phyloP scores from a whole-genome alignment of 371 early-diverging fungal species.

The Zychaea mexicana region DNA sequence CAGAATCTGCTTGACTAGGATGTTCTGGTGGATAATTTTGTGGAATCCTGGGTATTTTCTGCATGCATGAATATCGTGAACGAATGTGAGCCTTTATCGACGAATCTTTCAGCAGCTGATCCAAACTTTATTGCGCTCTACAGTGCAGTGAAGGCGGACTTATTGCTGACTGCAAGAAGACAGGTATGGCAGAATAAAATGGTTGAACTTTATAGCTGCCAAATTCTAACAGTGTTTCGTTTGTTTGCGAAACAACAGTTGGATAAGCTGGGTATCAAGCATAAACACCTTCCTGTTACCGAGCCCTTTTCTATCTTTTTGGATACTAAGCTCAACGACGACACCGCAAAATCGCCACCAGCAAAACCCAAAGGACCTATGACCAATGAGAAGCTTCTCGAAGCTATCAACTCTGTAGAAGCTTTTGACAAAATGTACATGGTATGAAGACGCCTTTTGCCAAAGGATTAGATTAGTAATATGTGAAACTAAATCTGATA shows the following conservation, averaged over 20 bases:
- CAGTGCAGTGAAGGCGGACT: constrained; percentile 76
- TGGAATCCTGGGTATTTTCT: constrained; percentile 81
- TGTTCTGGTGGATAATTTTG: constrained; percentile 51
- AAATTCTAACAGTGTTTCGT: background rate
- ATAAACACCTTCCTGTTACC: constrained; percentile 53
- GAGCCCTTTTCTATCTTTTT: constrained; percentile 61
- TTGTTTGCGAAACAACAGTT: constrained; percentile 43
- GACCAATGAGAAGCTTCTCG: constrained; percentile 67
- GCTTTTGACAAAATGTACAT: constrained; percentile 78
- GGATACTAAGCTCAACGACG: constrained; percentile 24
- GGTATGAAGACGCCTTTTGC: constrained; percentile 35
- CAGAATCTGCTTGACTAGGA: background rate
- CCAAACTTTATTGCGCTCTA: constrained; percentile 52
- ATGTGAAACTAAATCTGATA: background rate
- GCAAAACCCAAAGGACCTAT: constrained; percentile 36
- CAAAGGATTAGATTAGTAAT: too few relatives aligned
- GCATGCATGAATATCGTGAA: constrained; percentile 76
- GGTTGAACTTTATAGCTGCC: background rate
- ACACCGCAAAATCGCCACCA: background rate
- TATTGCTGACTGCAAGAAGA: constrained; percentile 74
- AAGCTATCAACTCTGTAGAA: constrained; percentile 62
- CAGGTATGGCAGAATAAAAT: constrained; percentile 48
- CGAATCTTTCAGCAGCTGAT: constrained; percentile 44
- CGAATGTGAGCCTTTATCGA: constrained; percentile 74
- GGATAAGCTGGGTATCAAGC: constrained; percentile 70